Percentiles rank a stretch among this genome's conserved stretches.
Evolutionary conservation across 140 eudicot species (phyloP).

Genomic region (Flaveria floridana): DNA sequence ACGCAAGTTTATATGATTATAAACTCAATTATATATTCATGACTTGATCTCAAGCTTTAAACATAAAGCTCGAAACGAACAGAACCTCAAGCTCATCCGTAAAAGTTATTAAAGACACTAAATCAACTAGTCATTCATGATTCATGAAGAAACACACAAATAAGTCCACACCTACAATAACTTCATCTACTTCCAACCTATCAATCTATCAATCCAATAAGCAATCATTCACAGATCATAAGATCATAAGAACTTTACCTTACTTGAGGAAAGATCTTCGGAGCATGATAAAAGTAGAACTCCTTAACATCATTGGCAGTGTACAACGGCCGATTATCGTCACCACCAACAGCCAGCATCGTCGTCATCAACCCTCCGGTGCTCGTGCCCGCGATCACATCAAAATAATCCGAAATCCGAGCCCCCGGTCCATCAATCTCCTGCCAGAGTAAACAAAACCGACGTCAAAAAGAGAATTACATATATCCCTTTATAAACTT

Average conservation of each 20-base stretch:
- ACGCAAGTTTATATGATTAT: too few relatives aligned
- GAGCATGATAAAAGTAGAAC: constrained; percentile 55
- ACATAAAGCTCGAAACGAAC: too few relatives aligned
- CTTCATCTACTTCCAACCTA: constrained; percentile 2
- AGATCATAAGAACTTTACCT: constrained; percentile 25
- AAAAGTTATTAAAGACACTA: not conserved
- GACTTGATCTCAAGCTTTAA: too few relatives aligned
- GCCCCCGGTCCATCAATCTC: constrained; percentile 70
- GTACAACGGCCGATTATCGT: constrained; percentile 57
- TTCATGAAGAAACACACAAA: not conserved
- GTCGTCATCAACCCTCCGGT: constrained; percentile 70
- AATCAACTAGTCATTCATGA: not conserved
- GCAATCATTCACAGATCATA: not conserved
- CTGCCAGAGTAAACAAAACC: constrained; percentile 28
- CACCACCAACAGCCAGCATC: constrained; percentile 66
- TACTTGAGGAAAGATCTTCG: constrained; percentile 58
- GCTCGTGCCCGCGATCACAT: constrained; percentile 79
- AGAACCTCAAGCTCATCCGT: too few relatives aligned
- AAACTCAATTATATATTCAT: too few relatives aligned
- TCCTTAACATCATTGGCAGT: constrained; percentile 54
- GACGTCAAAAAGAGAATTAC: not conserved
- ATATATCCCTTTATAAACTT: too few relatives aligned
- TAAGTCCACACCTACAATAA: not conserved
- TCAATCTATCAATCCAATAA: not conserved
- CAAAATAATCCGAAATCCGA: constrained; percentile 73